Percentiles rank a stretch among this genome's conserved stretches.
phyloP scores from a whole-genome alignment of 768 basidiomycete genomes.

The Clitopilus hobsonii region DNA sequence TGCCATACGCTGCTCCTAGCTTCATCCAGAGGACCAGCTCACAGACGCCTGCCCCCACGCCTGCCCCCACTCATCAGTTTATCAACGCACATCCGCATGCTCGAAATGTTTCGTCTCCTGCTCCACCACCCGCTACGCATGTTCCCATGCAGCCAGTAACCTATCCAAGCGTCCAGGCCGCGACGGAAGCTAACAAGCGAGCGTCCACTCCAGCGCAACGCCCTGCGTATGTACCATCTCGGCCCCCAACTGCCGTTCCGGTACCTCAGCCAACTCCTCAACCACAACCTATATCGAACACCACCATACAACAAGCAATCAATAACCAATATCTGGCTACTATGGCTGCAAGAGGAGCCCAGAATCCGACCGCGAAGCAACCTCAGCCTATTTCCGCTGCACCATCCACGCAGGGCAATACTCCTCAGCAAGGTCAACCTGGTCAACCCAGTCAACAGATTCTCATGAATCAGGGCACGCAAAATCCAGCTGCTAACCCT shows the following conservation, averaged over 20 bases:
- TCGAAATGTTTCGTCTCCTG: conserved; percentile 20
- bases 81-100: conserved; percentile 21
- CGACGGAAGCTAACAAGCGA: conserved; percentile 27
- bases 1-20: conserved; percentile 19
- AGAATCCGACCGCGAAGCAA: no score
- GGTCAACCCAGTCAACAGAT: not conserved
- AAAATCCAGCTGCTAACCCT: conserved; percentile 6
- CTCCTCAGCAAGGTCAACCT: no score
- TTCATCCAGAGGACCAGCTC: conserved; percentile 24
- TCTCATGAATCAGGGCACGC: not conserved
- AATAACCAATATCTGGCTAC: not conserved
- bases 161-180: conserved; percentile 29
- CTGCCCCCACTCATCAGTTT: conserved; percentile 23
- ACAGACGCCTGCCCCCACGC: conserved; percentile 28
- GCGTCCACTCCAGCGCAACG: conserved; percentile 30
- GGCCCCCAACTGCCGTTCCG: conserved; percentile 12
- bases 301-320: conserved; percentile 1
- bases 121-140: conserved; percentile 15
- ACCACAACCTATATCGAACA: conserved; percentile 2
- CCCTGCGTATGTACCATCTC: conserved; percentile 12
- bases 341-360: no score
- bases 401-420: not conserved
- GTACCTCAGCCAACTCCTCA: conserved; percentile 6
- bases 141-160: conserved; percentile 32
- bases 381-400: not conserved